These are phyloP conservation scores for Trichoderma afroharzianum DNA, from an alignment of 2,329 filamentous ascomycete species.

Conservation along the genomic window DNA sequence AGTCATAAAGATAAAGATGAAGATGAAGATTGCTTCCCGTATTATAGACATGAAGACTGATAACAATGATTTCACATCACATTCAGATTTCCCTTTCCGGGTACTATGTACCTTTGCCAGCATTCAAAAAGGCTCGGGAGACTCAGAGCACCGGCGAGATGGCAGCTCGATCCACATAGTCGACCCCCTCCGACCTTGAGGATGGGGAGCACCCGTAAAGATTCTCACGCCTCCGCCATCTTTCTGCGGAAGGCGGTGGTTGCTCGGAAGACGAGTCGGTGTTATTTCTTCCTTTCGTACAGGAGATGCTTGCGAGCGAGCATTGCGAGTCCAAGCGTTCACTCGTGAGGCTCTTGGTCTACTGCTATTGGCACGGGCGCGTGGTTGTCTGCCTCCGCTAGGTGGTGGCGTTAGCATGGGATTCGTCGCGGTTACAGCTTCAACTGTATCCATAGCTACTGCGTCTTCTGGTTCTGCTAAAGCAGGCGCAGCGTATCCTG, in stretches of 20 bases:
- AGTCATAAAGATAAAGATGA: background rate
- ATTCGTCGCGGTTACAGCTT: background rate
- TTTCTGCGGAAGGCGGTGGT: background rate
- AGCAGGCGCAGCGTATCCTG: slow-evolving; percentile 18
- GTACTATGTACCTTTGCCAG: background rate
- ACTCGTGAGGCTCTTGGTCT: background rate
- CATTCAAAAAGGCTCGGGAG: background rate
- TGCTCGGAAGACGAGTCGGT: background rate
- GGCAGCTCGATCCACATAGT: slow-evolving; percentile 7
- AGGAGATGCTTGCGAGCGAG: background rate
- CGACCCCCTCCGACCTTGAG: background rate
- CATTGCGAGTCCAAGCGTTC: background rate
- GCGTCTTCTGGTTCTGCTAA: background rate
- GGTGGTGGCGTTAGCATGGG: slow-evolving; percentile 1
- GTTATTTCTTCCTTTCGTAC: background rate
- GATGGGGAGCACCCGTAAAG: background rate
- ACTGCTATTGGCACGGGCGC: background rate
- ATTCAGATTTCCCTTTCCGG: background rate
- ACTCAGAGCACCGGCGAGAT: background rate
- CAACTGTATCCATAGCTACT: background rate
- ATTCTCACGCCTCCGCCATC: background rate
- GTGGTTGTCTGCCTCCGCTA: background rate
- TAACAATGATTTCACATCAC: background rate
- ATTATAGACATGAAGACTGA: background rate
- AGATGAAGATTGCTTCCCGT: background rate